phyloP scores from a whole-genome alignment of 768 basidiomycete genomes.

The Agaricus sinodeliciosus region DNA sequence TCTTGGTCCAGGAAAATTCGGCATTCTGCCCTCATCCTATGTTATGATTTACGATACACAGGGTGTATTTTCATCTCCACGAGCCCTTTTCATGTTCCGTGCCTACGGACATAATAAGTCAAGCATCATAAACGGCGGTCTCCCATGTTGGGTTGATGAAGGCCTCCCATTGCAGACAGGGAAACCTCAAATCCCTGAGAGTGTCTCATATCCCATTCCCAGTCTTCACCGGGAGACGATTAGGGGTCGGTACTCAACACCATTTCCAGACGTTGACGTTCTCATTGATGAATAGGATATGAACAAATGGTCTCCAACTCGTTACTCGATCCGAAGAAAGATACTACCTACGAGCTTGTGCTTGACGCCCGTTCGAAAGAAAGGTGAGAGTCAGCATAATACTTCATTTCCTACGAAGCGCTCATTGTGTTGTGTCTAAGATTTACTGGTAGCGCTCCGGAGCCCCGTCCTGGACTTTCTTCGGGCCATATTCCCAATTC shows the following conservation, averaged over 20 bases:
- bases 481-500: constrained; percentile 93
- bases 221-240: constrained; percentile 42
- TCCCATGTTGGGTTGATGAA: constrained; percentile 74
- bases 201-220: constrained; percentile 45
- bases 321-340: constrained; percentile 32
- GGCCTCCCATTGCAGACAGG: constrained; percentile 47
- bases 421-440: constrained; percentile 31
- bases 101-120: constrained; percentile 84
- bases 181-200: constrained; percentile 19
- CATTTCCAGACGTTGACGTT: not conserved
- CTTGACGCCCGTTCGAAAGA: constrained; percentile 85
- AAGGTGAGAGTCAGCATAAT: constrained; percentile 40
- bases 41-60: constrained; percentile 89
- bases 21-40: constrained; percentile 66
- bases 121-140: constrained; percentile 88
- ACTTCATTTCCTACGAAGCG: not conserved
- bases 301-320: constrained; percentile 77
- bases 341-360: constrained; percentile 55
- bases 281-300: constrained; percentile 47
- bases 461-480: constrained; percentile 82
- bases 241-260: constrained; percentile 36
- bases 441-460: constrained; percentile 74
- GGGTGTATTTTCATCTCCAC: constrained; percentile 88
- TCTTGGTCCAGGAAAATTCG: constrained; percentile 44
- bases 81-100: constrained; percentile 92